A percentile compares a stretch with the other conserved stretches of the same genome.
Conservation (phyloP, 148 eudicot genomes). For the Vaccinium darrowii region DNA sequence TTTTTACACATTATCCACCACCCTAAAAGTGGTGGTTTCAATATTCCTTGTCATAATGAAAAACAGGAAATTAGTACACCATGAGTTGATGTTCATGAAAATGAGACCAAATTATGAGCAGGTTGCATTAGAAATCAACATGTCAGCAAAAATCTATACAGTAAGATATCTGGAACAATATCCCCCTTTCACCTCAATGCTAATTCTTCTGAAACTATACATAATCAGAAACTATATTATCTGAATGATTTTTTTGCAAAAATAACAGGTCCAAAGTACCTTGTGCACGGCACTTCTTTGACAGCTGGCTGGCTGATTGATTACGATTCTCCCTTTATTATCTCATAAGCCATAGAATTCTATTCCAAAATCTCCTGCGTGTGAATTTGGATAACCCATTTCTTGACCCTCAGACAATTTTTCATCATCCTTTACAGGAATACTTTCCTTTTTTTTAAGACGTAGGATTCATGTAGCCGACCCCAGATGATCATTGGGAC, state of each 20-base stretch:
- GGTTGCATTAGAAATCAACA: background rate
- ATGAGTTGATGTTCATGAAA: background rate
- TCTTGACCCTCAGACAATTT: background rate
- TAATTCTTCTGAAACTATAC: background rate
- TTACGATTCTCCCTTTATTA: background rate
- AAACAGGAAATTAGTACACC: background rate
- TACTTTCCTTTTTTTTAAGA: background rate
- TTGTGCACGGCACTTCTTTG: background rate
- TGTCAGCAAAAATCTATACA: background rate
- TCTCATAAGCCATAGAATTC: background rate
- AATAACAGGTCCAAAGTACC: background rate
- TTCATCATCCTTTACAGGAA: background rate
- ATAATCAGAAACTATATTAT: background rate
- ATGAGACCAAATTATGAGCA: background rate
- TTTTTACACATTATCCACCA: too few species aligned
- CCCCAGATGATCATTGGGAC: background rate
- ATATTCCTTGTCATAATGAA: background rate
- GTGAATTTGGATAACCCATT: background rate
- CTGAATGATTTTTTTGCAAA: background rate
- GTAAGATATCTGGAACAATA: background rate
- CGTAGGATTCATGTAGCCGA: background rate
- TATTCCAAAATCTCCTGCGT: background rate
- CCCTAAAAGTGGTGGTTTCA: too few species aligned
- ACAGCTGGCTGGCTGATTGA: background rate
- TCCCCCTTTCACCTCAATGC: background rate